A percentile compares a stretch with the other conserved stretches of the same genome.
phyloP scores from a whole-genome alignment of 495 filamentous ascomycete species.

The Sordaria brevicollis region DNA sequence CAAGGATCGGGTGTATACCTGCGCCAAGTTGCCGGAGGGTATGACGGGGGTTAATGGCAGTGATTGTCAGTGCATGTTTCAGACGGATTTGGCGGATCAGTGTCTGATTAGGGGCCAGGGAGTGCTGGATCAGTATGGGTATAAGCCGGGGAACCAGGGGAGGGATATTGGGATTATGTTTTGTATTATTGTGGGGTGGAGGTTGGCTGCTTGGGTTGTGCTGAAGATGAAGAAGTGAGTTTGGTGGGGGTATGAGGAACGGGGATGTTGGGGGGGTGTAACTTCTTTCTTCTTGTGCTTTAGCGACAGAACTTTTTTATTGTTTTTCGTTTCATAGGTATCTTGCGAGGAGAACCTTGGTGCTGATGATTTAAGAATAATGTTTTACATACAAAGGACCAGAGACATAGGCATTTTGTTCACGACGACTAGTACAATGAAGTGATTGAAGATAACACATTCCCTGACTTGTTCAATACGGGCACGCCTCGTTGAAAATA shows the following conservation, averaged over 20 bases:
- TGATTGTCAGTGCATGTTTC: constrained; percentile 42
- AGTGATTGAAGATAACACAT: too few species aligned
- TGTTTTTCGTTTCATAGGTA: too few species aligned
- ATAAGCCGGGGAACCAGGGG: constrained; percentile 48
- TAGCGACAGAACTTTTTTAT: neutral
- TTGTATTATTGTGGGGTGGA: constrained; percentile 61
- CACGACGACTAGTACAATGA: too few species aligned
- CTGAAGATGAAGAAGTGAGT: constrained; percentile 21
- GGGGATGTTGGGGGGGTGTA: neutral
- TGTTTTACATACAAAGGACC: too few species aligned
- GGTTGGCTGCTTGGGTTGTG: constrained; percentile 44
- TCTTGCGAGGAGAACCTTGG: too few species aligned
- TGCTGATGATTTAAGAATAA: too few species aligned
- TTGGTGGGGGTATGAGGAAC: neutral
- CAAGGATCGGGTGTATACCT: constrained; percentile 47
- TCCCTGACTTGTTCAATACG: too few species aligned
- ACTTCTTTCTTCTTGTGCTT: too few species aligned
- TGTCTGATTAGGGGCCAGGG: constrained; percentile 58
- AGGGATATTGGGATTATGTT: constrained; percentile 69
- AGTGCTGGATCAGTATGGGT: constrained; percentile 59
- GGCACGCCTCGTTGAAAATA: too few species aligned
- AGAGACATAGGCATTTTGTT: too few species aligned
- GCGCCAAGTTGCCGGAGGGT: constrained; percentile 22
- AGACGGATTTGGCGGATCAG: constrained; percentile 46
- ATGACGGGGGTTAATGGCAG: constrained; percentile 42